Evolutionary conservation across 2,329 filamentous ascomycete species (phyloP).

Genomic region (Diaporthe velutina): DNA sequence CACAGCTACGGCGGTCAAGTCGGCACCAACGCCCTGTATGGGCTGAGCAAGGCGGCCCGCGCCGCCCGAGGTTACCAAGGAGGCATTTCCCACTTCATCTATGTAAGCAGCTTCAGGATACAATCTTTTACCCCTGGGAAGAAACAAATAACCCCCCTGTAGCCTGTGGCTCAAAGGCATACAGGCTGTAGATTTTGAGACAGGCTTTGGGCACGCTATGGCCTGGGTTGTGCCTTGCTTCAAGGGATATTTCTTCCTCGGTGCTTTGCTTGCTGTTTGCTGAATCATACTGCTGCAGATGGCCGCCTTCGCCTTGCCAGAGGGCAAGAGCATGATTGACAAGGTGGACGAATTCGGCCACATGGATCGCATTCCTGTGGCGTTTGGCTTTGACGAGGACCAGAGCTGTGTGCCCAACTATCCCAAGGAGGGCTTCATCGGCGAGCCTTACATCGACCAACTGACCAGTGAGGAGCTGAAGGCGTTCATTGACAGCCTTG

Average conservation of each 20-base stretch:
- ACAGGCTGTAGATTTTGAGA: no score
- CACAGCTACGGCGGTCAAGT: constrained; percentile 49
- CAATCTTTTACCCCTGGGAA: no score
- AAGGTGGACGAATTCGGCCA: constrained; percentile 21
- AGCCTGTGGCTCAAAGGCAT: no score
- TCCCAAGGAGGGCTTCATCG: constrained; percentile 3
- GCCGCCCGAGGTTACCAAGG: constrained; percentile 39
- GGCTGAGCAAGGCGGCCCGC: constrained; percentile 40
- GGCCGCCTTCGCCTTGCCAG: constrained; percentile 32
- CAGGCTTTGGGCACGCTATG: no score
- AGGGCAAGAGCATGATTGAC: constrained; percentile 19
- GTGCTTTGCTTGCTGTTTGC: no score
- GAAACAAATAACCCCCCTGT: no score
- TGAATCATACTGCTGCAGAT: no score
- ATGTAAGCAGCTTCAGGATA: no score
- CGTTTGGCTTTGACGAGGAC: constrained; percentile 27
- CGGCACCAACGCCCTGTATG: constrained; percentile 44
- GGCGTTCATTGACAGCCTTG: background rate
- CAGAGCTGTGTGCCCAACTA: constrained; percentile 14
- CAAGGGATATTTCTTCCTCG: no score
- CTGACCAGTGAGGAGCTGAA: background rate
- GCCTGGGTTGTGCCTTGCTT: no score
- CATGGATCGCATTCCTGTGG: background rate
- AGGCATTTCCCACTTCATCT: constrained; percentile 45
- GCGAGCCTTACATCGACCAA: background rate